Evolutionary conservation across 2,329 filamentous ascomycete species (phyloP), one percentile per base, ranked within the genome.

Genomic region (Pezicula carpinea): DNA sequence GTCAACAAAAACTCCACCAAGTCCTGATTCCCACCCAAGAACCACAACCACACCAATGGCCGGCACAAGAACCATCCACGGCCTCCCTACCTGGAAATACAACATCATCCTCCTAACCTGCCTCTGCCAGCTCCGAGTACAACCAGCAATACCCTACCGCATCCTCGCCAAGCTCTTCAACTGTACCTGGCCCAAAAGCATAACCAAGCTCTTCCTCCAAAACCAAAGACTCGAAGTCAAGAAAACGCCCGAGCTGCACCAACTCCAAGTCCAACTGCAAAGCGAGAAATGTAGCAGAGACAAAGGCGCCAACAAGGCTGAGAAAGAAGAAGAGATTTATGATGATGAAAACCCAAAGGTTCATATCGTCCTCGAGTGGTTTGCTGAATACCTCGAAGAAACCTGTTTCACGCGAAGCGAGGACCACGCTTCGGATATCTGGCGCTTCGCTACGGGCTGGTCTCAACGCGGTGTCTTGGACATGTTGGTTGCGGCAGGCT

Each of bases 391-490:
- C 15, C 15, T 57, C 26, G 22, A 43, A 17, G 36, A 47, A 19
- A 21, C 6, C 26, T 29, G 26, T 14, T 44, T 36, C n/a, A 42
- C 47, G 22, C 22, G 22, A 11, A 45, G 31, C n/a, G 50, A 53
- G 39, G 21, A 38, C 4, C 11, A 34, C 6, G 15, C 29, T 4
- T 13, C 23, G 6, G 31, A 46, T 4, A 10, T 26, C 8, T 58
- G 52, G 52, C 41, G 26, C 13, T 6, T 21, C 29, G 53, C 51
- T 8, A 53, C 43, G 39, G 43, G 44, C 4, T 47, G 36, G 13
- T 59, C 70, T 7, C 64, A 71, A 23, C 71, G 82, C 14, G 71
- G 82, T 23, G 68, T 75, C 4, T 70, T 77, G 32, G 75, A 78
- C n/a, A 71, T 75, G 33, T 64, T 85, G 26, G 54, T 69, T 1